These are phyloP conservation scores for Citrus australasica DNA, from an alignment of 345 rosid genomes.

Conservation along the genomic window DNA sequence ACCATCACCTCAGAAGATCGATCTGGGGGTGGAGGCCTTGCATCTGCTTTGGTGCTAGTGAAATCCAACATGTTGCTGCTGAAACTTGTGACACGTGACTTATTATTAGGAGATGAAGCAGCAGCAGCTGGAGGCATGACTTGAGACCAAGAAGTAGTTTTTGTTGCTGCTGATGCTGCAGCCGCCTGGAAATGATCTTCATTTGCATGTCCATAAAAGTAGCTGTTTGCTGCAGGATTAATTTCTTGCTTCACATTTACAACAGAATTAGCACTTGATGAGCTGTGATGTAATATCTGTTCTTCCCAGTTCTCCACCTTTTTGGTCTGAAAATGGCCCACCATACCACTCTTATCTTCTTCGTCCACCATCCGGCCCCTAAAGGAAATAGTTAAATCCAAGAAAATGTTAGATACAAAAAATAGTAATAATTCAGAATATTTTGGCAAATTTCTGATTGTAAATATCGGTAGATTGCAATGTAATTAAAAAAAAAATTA, in stretches of 20 bases:
- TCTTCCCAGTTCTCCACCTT: conserved; percentile 69
- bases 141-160: conserved; percentile 32
- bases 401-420: not conserved
- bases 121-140: conserved; percentile 25
- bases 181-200: conserved; percentile 30
- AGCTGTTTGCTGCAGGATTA: conserved; percentile 34
- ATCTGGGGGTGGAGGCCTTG: conserved; percentile 64
- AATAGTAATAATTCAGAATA: too few species aligned
- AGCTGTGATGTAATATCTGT: conserved; percentile 47
- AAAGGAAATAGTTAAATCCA: conserved; percentile 4
- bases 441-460: too few species aligned
- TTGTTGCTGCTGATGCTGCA: conserved; percentile 23
- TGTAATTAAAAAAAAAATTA: not conserved
- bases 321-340: conserved; percentile 49
- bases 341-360: conserved; percentile 45
- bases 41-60: conserved; percentile 50
- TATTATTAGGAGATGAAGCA: conserved; percentile 47
- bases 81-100: conserved; percentile 61
- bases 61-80: conserved; percentile 68
- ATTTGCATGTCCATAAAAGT: conserved; percentile 38
- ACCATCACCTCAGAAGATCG: conserved; percentile 65
- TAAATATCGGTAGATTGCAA: not conserved
- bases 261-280: conserved; percentile 30
- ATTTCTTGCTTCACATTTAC: conserved; percentile 66
- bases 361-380: conserved; percentile 75